Conservation (phyloP, 83 land plant species). For the Thuja plicata region DNA sequence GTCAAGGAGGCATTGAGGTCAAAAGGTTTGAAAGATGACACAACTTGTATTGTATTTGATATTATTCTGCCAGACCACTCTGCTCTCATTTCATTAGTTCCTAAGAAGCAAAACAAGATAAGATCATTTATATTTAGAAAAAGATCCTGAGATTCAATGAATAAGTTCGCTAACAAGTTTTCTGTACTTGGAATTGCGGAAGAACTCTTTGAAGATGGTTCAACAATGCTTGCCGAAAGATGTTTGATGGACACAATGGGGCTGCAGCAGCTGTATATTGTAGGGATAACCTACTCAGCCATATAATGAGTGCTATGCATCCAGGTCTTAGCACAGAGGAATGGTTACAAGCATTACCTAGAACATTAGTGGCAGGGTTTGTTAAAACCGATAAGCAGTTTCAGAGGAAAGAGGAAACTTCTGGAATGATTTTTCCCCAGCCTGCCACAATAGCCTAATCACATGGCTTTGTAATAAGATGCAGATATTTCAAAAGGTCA, state of each 20-base stretch:
- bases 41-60: conserved; percentile 97
- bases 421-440: too few species aligned
- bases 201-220: conserved; percentile 94
- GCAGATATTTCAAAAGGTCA: too few species aligned
- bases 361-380: conserved; percentile 93
- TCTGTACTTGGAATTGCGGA: conserved; percentile 69
- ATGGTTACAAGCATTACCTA: conserved; percentile 87
- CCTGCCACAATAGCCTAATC: too few species aligned
- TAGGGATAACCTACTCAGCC: conserved; percentile 75
- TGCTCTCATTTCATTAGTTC: conserved; percentile 40
- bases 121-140: conserved; percentile 56
- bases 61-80: conserved; percentile 73
- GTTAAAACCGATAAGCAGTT: conserved; percentile 92
- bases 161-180: conserved; percentile 37
- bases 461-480: too few species aligned
- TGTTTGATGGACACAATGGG: conserved; percentile 97
- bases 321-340: conserved; percentile 68
- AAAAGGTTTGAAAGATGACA: conserved; percentile 93
- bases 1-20: conserved; percentile 93
- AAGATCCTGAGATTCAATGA: conserved; percentile 24
- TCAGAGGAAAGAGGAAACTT: conserved; percentile 67
- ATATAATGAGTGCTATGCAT: conserved; percentile 83
- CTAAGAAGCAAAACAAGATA: conserved; percentile 61
- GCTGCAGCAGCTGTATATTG: conserved; percentile 86
- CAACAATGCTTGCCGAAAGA: conserved; percentile 88